Conservation (phyloP, 495 filamentous ascomycete genomes). For the Xylaria grammica region DNA sequence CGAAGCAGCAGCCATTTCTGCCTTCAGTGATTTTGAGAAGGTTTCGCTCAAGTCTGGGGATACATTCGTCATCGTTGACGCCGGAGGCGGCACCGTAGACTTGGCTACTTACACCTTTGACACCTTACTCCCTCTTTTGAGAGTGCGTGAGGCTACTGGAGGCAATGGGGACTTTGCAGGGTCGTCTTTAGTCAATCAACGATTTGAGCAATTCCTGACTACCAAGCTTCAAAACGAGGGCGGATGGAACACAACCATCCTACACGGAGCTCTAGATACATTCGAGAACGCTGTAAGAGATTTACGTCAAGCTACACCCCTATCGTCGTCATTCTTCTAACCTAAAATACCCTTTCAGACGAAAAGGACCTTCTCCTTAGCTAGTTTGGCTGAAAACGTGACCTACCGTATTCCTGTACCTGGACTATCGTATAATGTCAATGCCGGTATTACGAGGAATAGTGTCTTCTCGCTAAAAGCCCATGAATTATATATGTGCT, state of each 20-base stretch:
- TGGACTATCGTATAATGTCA: background rate
- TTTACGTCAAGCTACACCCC: background rate
- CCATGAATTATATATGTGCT: slow-evolving; percentile 54
- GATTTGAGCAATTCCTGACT: slow-evolving; percentile 53
- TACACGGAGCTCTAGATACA: background rate
- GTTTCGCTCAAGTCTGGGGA: slow-evolving; percentile 24
- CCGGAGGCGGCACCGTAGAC: slow-evolving; percentile 66
- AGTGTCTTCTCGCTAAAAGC: slow-evolving; percentile 33
- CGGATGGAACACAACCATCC: background rate
- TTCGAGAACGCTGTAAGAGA: background rate
- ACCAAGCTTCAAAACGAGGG: slow-evolving; percentile 34
- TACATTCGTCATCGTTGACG: slow-evolving; percentile 59
- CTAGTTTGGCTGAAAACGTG: background rate
- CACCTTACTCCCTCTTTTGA: slow-evolving; percentile 49
- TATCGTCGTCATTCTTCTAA: background rate
- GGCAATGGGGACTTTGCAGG: slow-evolving; percentile 63
- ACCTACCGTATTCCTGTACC: background rate
- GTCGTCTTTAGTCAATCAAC: slow-evolving; percentile 58
- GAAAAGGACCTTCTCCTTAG: background rate
- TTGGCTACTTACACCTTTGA: slow-evolving; percentile 59
- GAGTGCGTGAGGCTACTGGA: slow-evolving; percentile 53
- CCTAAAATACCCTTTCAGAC: background rate
- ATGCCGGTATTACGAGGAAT: background rate
- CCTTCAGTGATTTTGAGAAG: slow-evolving; percentile 12
- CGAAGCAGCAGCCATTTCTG: slow-evolving; percentile 3